phyloP scores from a whole-genome alignment of 345 rosid species.

The Brassica juncea region DNA sequence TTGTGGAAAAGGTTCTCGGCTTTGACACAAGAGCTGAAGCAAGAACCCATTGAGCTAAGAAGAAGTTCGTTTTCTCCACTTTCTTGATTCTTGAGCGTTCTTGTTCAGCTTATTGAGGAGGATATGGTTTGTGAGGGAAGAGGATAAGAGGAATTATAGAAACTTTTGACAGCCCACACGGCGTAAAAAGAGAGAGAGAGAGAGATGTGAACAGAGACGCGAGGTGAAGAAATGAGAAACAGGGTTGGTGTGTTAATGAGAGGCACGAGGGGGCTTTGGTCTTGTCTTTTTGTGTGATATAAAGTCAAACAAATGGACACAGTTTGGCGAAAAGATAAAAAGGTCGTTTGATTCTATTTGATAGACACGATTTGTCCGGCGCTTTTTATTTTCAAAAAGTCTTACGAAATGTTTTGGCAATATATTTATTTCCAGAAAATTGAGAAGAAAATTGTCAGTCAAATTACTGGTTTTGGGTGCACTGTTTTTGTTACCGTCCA shows the following conservation, averaged over 20 bases:
- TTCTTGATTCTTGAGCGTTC: conserved; percentile 8
- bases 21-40: conserved; percentile 38
- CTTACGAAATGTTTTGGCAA: conserved; percentile 21
- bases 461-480: conserved; percentile 19
- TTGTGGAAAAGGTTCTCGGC: conserved; percentile 20
- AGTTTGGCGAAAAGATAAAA: conserved; percentile 28
- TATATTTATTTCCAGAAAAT: not conserved
- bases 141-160: conserved; percentile 5
- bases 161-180: not conserved
- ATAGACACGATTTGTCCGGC: not conserved
- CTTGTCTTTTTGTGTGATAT: conserved; percentile 9
- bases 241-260: conserved; percentile 17
- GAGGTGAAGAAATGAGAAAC: conserved; percentile 4
- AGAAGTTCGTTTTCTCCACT: not conserved
- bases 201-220: conserved; percentile 38
- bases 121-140: not conserved
- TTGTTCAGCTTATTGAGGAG: conserved; percentile 18
- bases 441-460: not conserved
- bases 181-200: conserved; percentile 4
- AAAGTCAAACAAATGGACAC: conserved; percentile 36
- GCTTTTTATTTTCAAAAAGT: conserved; percentile 1
- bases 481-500: conserved; percentile 4
- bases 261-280: conserved; percentile 29
- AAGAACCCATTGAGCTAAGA: conserved; percentile 37
- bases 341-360: conserved; percentile 34